Conservation (phyloP, 2,329 filamentous ascomycete genomes). For the Calonectria pseudoreteaudii region DNA sequence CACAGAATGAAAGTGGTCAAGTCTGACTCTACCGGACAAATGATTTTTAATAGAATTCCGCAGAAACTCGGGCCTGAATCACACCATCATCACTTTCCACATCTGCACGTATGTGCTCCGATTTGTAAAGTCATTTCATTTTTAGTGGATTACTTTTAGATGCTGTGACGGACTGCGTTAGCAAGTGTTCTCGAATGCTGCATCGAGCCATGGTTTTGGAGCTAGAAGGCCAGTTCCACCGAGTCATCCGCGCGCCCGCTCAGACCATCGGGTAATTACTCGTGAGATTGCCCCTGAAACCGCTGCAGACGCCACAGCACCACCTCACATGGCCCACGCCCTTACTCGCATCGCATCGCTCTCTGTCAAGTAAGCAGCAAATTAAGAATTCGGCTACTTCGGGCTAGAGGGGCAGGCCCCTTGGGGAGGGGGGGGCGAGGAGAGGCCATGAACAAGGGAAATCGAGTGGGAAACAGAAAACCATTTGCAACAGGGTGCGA, state of each 20-base stretch:
- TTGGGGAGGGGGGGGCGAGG: too few relatives aligned
- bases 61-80: not conserved
- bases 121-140: not conserved
- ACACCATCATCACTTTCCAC: not conserved
- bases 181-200: not conserved
- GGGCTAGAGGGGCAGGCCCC: not conserved
- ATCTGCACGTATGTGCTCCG: not conserved
- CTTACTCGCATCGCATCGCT: conserved; percentile 1
- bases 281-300: conserved; percentile 3
- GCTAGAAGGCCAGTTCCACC: not conserved
- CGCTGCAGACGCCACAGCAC: not conserved
- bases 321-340: not conserved
- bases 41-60: conserved; percentile 1
- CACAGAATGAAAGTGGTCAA: not conserved
- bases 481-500: not conserved
- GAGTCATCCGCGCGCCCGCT: conserved; percentile 1
- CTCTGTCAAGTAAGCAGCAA: not conserved
- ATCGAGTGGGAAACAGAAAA: not conserved
- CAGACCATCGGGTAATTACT: conserved; percentile 7
- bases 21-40: not conserved
- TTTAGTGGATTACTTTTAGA: not conserved
- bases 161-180: not conserved
- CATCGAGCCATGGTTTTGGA: not conserved
- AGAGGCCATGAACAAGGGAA: not conserved
- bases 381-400: not conserved